Evolutionary conservation across 169 alveolate species (phyloP).

Genomic region (Perkinsus chesapeaki): DNA sequence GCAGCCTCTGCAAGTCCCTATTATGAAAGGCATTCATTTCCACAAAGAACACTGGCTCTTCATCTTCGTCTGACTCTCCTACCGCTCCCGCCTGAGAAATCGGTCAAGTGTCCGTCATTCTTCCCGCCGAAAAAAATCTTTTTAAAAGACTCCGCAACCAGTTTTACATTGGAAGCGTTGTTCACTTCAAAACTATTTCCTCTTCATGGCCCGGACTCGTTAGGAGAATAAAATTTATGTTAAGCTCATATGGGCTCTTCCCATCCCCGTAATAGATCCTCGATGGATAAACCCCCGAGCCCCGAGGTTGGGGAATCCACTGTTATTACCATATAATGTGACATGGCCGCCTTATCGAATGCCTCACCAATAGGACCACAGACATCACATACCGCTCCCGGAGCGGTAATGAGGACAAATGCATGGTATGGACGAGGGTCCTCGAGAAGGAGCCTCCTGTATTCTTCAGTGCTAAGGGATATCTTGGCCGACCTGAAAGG

Average conservation of each 20-base stretch:
- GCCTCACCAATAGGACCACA: neutral
- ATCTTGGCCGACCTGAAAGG: neutral
- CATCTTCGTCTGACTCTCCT: neutral
- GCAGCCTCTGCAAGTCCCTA: neutral
- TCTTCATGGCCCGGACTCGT: too few species aligned
- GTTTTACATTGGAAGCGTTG: too few species aligned
- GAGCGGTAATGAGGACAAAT: neutral
- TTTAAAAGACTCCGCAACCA: too few species aligned
- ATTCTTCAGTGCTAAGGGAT: neutral
- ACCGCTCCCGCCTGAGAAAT: neutral
- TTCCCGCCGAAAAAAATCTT: neutral
- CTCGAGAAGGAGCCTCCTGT: neutral
- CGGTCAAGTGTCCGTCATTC: neutral
- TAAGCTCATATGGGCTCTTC: too few species aligned
- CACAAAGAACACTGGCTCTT: neutral
- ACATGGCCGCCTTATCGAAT: neutral
- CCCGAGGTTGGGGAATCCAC: neutral
- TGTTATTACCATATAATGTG: neutral
- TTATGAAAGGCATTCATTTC: neutral
- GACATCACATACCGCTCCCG: neutral
- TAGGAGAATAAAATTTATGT: too few species aligned
- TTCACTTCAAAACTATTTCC: too few species aligned
- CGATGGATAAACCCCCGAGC: neutral
- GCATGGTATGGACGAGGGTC: neutral
- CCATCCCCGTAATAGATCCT: neutral